Percentiles rank a stretch among this genome's conserved stretches.
Evolutionary conservation across 1,139 yeast species (phyloP).

Genomic region (Hyphopichia khmerensis): DNA sequence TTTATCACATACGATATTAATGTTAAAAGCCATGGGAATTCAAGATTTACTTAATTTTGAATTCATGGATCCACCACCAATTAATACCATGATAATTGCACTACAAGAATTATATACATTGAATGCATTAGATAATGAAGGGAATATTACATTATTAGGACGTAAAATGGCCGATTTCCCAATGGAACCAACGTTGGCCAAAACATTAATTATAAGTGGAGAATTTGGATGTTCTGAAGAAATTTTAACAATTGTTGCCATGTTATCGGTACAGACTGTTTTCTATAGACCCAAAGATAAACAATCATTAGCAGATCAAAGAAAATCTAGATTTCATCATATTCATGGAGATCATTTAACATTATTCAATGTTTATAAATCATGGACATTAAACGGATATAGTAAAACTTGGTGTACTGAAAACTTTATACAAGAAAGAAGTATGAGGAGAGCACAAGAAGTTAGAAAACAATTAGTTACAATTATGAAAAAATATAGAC

Average conservation of each 20-base stretch:
- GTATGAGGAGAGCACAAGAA: constrained; percentile 74
- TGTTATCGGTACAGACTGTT: constrained; percentile 85
- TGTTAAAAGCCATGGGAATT: constrained; percentile 95
- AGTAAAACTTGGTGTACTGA: constrained; percentile 78
- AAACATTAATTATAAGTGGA: constrained; percentile 73
- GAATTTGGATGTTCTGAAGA: constrained; percentile 81
- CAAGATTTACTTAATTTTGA: constrained; percentile 77
- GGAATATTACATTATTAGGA: constrained; percentile 73
- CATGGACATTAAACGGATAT: constrained; percentile 67
- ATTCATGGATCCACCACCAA: constrained; percentile 94
- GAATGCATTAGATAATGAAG: constrained; percentile 80
- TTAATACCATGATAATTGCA: constrained; percentile 71
- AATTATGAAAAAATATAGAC: constrained; percentile 58
- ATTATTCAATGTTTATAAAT: constrained; percentile 71
- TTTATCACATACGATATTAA: constrained; percentile 76
- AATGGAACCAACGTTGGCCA: constrained; percentile 90
- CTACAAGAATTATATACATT: constrained; percentile 80
- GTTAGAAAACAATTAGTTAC: constrained; percentile 68
- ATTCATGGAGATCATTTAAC: constrained; percentile 88
- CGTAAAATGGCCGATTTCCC: constrained; percentile 89
- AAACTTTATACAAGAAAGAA: constrained; percentile 78
- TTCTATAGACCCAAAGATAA: constrained; percentile 84
- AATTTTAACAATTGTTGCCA: constrained; percentile 79
- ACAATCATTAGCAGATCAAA: constrained; percentile 70
- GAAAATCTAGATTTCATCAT: constrained; percentile 73